Evolutionary conservation across 495 filamentous ascomycete species (phyloP), one percentile per base, ranked within the genome.

Genomic region (Lentithecium fluviatile): DNA sequence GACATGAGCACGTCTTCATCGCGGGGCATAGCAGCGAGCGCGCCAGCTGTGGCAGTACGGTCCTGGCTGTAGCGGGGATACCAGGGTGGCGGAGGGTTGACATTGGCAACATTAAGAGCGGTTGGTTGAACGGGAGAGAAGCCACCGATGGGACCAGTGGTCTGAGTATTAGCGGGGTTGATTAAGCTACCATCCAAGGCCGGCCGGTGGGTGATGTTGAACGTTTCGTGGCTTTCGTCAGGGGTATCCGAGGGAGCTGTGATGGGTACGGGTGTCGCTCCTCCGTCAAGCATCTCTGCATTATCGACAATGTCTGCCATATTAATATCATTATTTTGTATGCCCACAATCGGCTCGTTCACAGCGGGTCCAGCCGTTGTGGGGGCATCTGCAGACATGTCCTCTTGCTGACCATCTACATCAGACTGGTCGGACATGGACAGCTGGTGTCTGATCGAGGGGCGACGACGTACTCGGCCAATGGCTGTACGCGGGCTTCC

Each of bases 1-100:
- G 94, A 96, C 91, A 97, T 95, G 62, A 98, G 76, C 15, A 98
- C 94, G 69, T 98, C 94, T 69, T 98, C 94, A 64, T 97, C 94
- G 37, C 94, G 84, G 19, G 94, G 94, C 86, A 96, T 95, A 21
- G 90, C 86, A 25, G 90, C 88, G 36, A 95, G 70, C 56, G 92
- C 84, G 57, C 86, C 83, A 21, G 86, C 83, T 63, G 82, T 81
- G 82, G 80, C 21, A 11, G 74, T 68, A n/a, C 72, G 71, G 58
- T 96, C 89, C 26, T 88, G 80, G 34, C 89, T 79, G 71, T 91
- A 90, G 36, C 89, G 83, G 23, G 90, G 85, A 63, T 86, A 86
- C 56, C 65, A 86, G 60, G 80, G 88, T 43, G 71, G 74, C 25
- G 87, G 63, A 43, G 64, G 73, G 81, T 64, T 66, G 45, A 86